Percentiles rank a stretch among this genome's conserved stretches.
Conservation (phyloP, 345 rosid genomes). For the Pelargonium nanum region DNA sequence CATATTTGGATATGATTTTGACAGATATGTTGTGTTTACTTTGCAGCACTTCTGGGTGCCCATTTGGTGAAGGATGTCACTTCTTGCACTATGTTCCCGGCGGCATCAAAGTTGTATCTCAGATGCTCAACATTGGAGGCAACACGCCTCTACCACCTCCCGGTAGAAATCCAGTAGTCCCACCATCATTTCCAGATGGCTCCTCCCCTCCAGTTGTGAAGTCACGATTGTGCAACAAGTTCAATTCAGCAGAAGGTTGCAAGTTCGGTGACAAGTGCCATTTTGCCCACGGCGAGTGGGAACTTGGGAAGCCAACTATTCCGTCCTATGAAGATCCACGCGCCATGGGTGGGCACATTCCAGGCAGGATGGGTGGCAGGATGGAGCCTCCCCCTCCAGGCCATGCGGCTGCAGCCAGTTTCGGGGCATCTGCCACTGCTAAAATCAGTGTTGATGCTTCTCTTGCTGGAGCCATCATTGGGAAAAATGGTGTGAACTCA, state of each 20-base stretch:
- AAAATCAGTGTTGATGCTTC: constrained; percentile 89
- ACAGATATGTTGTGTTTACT: constrained; percentile 11
- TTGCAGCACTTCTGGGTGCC: constrained; percentile 93
- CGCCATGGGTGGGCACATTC: constrained; percentile 29
- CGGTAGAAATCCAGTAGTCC: constrained; percentile 45
- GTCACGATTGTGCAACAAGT: constrained; percentile 57
- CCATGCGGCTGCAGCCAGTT: constrained; percentile 56
- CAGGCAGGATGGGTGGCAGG: constrained; percentile 40
- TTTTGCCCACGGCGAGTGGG: constrained; percentile 86
- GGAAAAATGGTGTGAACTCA: constrained; percentile 86
- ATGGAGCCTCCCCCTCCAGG: constrained; percentile 34
- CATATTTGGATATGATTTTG: constrained; percentile 1
- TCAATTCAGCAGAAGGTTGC: constrained; percentile 72
- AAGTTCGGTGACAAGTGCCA: constrained; percentile 75
- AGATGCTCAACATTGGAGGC: constrained; percentile 50
- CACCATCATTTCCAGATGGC: constrained; percentile 44
- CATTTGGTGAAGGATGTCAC: constrained; percentile 96
- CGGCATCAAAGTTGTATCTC: constrained; percentile 76
- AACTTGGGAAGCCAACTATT: constrained; percentile 47
- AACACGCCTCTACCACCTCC: constrained; percentile 41
- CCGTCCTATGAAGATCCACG: constrained; percentile 56
- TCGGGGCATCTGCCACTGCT: constrained; percentile 83
- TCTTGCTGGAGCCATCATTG: constrained; percentile 90
- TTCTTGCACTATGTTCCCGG: constrained; percentile 96
- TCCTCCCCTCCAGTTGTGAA: constrained; percentile 52